Percentiles rank a stretch among this genome's conserved stretches.
phyloP scores from a whole-genome alignment of 2,329 filamentous ascomycete species.

The Microcyclospora pomicola region DNA sequence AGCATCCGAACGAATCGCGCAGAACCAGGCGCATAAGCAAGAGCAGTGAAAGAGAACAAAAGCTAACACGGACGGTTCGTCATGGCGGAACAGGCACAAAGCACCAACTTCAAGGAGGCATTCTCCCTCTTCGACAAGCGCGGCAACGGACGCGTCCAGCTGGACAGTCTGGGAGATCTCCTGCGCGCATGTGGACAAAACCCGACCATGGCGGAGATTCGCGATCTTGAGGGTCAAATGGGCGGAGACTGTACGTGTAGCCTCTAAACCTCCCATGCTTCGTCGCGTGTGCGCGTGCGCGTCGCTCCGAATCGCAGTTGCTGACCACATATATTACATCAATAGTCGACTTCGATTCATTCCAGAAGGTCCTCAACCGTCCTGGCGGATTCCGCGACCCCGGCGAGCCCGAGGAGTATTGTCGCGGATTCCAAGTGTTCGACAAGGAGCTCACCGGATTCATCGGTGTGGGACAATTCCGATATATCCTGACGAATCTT shows the following conservation, averaged over 20 bases:
- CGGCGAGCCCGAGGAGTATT: slow-evolving; percentile 95
- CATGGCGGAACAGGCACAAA: slow-evolving; percentile 45
- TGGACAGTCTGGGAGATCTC: slow-evolving; percentile 81
- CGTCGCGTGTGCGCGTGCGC: too few relatives aligned
- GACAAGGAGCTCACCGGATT: slow-evolving; percentile 98
- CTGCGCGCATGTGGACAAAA: slow-evolving; percentile 96
- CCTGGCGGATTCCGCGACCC: slow-evolving; percentile 97
- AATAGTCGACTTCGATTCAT: slow-evolving; percentile 92
- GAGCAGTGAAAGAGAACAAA: too few relatives aligned
- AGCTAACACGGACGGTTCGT: background rate
- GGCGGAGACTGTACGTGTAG: slow-evolving; percentile 72
- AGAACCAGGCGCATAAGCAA: too few relatives aligned
- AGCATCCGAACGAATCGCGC: too few relatives aligned
- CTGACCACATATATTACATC: background rate
- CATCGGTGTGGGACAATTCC: slow-evolving; percentile 92
- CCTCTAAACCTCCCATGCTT: too few relatives aligned
- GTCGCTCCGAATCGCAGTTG: background rate
- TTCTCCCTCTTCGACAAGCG: slow-evolving; percentile 99
- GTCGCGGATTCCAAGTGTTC: slow-evolving; percentile 96
- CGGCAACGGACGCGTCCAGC: slow-evolving; percentile 79
- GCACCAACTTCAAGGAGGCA: slow-evolving; percentile 99
- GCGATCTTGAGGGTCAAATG: slow-evolving; percentile 78
- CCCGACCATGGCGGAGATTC: slow-evolving; percentile 84
- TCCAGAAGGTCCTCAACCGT: slow-evolving; percentile 91
- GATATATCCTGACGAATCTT: slow-evolving; percentile 92